Conservation (phyloP, 495 filamentous ascomycete genomes). For the Evansstolkia leycettana region DNA sequence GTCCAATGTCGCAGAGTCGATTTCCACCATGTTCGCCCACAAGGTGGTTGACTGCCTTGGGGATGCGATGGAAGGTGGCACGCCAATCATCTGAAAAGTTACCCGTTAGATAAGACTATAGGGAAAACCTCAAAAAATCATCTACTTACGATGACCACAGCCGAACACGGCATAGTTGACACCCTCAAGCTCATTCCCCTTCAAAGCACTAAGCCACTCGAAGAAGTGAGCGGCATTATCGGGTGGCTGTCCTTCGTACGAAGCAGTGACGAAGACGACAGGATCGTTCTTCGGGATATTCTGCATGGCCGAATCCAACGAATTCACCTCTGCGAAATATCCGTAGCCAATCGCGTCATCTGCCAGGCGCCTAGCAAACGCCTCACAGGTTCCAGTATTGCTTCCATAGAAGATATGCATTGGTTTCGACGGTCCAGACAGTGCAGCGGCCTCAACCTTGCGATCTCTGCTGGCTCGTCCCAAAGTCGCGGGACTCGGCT, state of each 20-base stretch:
- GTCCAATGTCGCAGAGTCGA: conserved; percentile 42
- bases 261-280: conserved; percentile 54
- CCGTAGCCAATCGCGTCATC: conserved; percentile 45
- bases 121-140: not conserved
- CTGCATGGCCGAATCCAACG: conserved; percentile 49
- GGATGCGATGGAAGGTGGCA: conserved; percentile 60
- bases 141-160: conserved; percentile 23
- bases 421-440: conserved; percentile 18
- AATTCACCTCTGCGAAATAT: conserved; percentile 40
- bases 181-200: conserved; percentile 36
- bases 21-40: conserved; percentile 39
- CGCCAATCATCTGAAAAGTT: conserved; percentile 44
- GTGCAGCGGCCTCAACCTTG: conserved; percentile 9
- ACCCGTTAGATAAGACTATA: conserved; percentile 3
- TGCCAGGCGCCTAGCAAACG: conserved; percentile 51
- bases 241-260: conserved; percentile 64
- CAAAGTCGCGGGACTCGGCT: conserved; percentile 1
- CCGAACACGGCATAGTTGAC: conserved; percentile 55
- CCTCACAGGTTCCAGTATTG: conserved; percentile 66
- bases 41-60: conserved; percentile 46
- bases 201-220: conserved; percentile 45
- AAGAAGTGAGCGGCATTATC: conserved; percentile 64
- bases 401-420: conserved; percentile 63
- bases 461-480: conserved; percentile 10
- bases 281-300: conserved; percentile 50